Conservation (phyloP, 495 filamentous ascomycete genomes). For the Penicillium riverlandense region DNA sequence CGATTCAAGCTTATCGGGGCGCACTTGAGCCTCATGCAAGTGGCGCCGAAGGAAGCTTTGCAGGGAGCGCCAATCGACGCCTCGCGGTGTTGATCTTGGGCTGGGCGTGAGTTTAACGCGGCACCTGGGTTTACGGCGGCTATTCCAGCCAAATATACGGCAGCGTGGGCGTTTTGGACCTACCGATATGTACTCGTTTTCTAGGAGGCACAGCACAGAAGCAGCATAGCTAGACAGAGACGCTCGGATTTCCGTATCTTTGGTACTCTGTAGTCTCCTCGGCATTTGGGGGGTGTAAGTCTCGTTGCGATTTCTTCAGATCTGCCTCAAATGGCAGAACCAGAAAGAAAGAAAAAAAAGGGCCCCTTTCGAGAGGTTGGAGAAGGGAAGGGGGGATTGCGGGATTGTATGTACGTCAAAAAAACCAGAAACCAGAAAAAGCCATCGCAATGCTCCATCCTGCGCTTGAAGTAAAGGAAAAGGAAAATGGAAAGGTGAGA, state of each 20-base stretch:
- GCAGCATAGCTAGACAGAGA: slow-evolving; percentile 5
- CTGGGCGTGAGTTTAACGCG: too few species aligned
- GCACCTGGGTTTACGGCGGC: too few species aligned
- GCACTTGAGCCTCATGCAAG: not conserved
- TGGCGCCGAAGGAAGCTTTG: slow-evolving; percentile 14
- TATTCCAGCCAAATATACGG: too few species aligned
- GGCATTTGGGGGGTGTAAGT: not conserved
- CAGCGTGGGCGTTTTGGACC: too few species aligned
- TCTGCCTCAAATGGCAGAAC: not conserved
- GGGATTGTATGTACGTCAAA: slow-evolving; percentile 18
- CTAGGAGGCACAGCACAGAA: not conserved
- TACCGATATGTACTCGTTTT: too few species aligned
- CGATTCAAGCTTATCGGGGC: slow-evolving; percentile 11
- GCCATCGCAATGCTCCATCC: slow-evolving; percentile 26
- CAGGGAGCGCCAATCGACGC: slow-evolving; percentile 8
- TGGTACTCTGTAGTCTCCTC: slow-evolving; percentile 7
- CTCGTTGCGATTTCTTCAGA: slow-evolving; percentile 2
- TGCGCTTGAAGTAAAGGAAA: slow-evolving; percentile 23
- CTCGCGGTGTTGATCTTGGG: not conserved
- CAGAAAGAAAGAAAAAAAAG: not conserved
- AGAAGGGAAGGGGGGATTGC: not conserved
- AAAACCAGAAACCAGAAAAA: not conserved
- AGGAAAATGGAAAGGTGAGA: slow-evolving; percentile 5
- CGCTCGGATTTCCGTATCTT: slow-evolving; percentile 13
- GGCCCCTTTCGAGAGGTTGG: too few species aligned